Evolutionary conservation across 1,284 basidiomycete species (phyloP).

Genomic region (Retiboletus flavoniger): DNA sequence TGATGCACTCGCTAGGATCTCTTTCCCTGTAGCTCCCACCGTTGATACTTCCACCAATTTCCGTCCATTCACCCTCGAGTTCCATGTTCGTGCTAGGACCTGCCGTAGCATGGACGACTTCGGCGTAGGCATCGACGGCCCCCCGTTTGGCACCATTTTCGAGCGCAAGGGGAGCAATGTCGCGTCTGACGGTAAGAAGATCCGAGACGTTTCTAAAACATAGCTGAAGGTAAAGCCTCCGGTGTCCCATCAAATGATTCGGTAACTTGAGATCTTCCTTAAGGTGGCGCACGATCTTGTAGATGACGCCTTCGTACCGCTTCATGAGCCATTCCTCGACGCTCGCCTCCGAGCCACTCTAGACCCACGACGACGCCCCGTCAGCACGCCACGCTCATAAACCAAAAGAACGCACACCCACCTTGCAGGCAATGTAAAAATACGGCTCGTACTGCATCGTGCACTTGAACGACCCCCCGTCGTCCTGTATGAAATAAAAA

Average conservation of each 20-base stretch:
- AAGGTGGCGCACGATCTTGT: constrained; percentile 73
- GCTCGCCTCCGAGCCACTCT: constrained; percentile 85
- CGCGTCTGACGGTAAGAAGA: constrained; percentile 83
- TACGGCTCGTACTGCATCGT: constrained; percentile 95
- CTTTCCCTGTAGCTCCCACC: constrained; percentile 52
- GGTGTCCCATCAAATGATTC: constrained; percentile 94
- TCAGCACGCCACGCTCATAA: constrained; percentile 2
- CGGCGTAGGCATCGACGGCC: constrained; percentile 97
- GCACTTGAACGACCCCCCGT: constrained; percentile 94
- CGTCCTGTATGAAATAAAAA: constrained; percentile 97
- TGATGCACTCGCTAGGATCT: constrained; percentile 87
- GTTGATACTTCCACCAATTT: constrained; percentile 43
- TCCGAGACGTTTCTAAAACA: constrained; percentile 93
- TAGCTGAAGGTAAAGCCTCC: constrained; percentile 84
- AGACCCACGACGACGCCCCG: constrained; percentile 1
- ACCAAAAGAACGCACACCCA: constrained; percentile 35
- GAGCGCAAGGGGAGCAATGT: constrained; percentile 86
- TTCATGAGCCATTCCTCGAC: constrained; percentile 98
- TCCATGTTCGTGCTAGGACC: constrained; percentile 57
- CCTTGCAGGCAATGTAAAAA: constrained; percentile 90
- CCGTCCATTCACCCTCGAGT: constrained; percentile 67
- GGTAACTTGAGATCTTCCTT: constrained; percentile 96
- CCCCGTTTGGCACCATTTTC: constrained; percentile 92
- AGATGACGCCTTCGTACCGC: constrained; percentile 86
- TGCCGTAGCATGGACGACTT: constrained; percentile 85